Base-by-base conservation (phyloP, 1,284 basidiomycete genomes). In the Malassezia caprae region DNA sequence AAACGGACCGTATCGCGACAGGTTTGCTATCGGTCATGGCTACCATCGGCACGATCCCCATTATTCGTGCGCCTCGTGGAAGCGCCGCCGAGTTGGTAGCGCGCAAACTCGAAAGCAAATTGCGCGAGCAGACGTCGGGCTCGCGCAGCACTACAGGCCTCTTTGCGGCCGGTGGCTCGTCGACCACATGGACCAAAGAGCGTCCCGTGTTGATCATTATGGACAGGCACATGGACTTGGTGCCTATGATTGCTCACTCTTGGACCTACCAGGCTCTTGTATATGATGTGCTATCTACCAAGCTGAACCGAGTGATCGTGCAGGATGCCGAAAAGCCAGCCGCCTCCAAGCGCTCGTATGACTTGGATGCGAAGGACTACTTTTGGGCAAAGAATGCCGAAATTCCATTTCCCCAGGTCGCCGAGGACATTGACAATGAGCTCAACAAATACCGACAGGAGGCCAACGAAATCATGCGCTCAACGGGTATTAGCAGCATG, bases 251-350 rank as follows among this genome's bases (percentile, higher is more conserved):
- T 13, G 87, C 88, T 1, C 94, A 99, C 73, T 91, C 90, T 1
- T 99, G 94, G 94, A 98, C 94, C 27, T 99, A 99, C 70, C 94
- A 99, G 77, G 90, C 94, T 0, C 83, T 99, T 19, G 88, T 96
- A 0, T 93, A 93, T 45, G 94, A 99, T 72, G 96, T 96, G 58
- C 82, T 99, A 27, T 88, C 94, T 54, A 90, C 98, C 80, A 93
- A 90, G 76, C 81, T 99, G 15, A 98, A 98, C 76, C 84, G 93
- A 11, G 91, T 98, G 15, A 84, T 88, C 0, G 84, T 98, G 21
- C 77, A 47, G 3, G 59, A 60, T 12, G 61, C 48, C 39, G 58
- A 63, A 28, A 49, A 50, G 19, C 40, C 56, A 13, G 43, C 63
- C 3, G 41, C 62, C 4, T 52, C 56, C 1, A 65, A 63, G 48